Percentiles rank a stretch among this genome's conserved stretches.
Conservation (phyloP, 78 protist genomes). For the Abeoforma whisleri region DNA sequence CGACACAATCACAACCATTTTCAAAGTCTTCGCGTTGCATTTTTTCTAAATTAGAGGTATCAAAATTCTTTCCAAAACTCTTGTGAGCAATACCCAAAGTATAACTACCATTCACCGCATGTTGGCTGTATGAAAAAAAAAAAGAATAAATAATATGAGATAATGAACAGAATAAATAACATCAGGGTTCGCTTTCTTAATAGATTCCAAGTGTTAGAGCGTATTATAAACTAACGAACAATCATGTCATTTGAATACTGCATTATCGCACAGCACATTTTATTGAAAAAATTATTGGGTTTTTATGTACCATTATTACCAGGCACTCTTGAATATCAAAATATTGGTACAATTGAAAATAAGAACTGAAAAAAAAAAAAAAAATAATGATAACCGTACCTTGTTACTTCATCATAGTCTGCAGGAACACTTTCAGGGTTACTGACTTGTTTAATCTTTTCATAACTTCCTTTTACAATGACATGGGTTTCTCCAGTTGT, state of each 20-base stretch:
- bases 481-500: neutral
- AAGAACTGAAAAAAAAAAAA: too few species aligned
- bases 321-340: too few species aligned
- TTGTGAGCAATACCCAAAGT: conserved; percentile 30
- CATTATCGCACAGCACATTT: too few species aligned
- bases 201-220: too few species aligned
- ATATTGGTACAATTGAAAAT: too few species aligned
- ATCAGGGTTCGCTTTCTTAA: too few species aligned
- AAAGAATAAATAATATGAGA: too few species aligned
- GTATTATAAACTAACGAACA: too few species aligned
- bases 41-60: neutral
- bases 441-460: conserved; percentile 22
- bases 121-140: neutral
- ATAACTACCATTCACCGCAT: conserved; percentile 22
- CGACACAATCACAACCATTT: neutral
- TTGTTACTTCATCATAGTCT: neutral
- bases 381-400: neutral
- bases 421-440: conserved; percentile 20
- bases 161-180: too few species aligned
- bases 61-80: neutral
- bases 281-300: too few species aligned
- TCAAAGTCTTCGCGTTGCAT: conserved; percentile 16
- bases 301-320: too few species aligned
- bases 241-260: too few species aligned
- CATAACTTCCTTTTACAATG: conserved; percentile 11